phyloP scores from a whole-genome alignment of 179 eudicot genomes.

The Vitellaria paradoxa region DNA sequence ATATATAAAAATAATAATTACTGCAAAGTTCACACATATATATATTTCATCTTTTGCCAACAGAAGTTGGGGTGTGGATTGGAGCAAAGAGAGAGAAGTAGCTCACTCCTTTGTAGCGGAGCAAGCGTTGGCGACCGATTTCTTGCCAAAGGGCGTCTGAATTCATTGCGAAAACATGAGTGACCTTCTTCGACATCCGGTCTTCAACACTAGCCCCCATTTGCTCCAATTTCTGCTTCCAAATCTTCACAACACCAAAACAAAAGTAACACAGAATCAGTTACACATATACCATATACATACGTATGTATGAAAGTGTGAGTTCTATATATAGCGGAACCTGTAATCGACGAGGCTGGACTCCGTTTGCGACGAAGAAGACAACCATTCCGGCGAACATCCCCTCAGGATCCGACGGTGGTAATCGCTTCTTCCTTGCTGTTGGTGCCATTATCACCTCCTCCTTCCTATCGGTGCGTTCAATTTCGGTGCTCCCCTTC shows the following conservation, averaged over 20 bases:
- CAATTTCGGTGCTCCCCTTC: background rate
- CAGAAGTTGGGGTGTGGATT: too few relatives aligned
- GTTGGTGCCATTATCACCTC: slow-evolving; percentile 73
- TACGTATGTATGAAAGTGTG: background rate
- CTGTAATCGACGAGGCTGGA: slow-evolving; percentile 76
- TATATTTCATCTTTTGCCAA: too few relatives aligned
- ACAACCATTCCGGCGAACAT: slow-evolving; percentile 82
- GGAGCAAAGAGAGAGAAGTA: background rate
- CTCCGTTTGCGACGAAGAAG: slow-evolving; percentile 49
- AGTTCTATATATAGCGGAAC: slow-evolving; percentile 22
- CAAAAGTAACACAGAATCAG: slow-evolving; percentile 4
- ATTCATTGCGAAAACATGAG: slow-evolving; percentile 73
- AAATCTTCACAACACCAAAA: slow-evolving; percentile 44
- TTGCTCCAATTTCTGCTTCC: slow-evolving; percentile 86
- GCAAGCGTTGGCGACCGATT: slow-evolving; percentile 41
- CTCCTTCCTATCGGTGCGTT: background rate
- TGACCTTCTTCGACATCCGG: slow-evolving; percentile 49
- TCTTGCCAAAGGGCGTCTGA: slow-evolving; percentile 43
- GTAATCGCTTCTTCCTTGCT: slow-evolving; percentile 30
- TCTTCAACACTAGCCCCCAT: slow-evolving; percentile 83
- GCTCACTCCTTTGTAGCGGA: slow-evolving; percentile 57
- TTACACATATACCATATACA: background rate
- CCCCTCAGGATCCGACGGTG: slow-evolving; percentile 49
- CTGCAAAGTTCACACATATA: too few relatives aligned
- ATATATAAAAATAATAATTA: too few relatives aligned